These are phyloP conservation scores for Ophiocordyceps sinensis DNA, from an alignment of 2,329 filamentous ascomycete genomes.

Conservation along the genomic window DNA sequence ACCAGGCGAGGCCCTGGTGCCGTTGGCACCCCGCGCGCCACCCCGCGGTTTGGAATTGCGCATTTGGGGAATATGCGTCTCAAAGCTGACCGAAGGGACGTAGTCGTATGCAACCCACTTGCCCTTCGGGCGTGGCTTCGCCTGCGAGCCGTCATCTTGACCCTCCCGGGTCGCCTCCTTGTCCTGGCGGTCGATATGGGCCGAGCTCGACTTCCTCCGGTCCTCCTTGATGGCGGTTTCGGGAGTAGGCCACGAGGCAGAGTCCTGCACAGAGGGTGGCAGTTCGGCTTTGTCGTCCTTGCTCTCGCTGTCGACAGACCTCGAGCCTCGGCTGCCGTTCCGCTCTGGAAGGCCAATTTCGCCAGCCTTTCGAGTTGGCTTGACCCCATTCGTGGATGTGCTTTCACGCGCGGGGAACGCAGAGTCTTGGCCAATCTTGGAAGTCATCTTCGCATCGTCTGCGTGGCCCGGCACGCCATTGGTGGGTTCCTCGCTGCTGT, in stretches of 20 bases:
- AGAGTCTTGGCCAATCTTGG: constrained; percentile 11
- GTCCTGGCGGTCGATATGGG: constrained; percentile 43
- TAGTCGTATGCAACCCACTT: constrained; percentile 78
- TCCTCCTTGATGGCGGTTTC: constrained; percentile 58
- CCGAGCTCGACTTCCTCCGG: constrained; percentile 46
- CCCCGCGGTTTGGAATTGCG: constrained; percentile 36
- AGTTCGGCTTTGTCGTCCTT: constrained; percentile 17
- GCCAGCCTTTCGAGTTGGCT: constrained; percentile 25
- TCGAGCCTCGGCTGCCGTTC: constrained; percentile 33
- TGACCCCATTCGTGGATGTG: constrained; percentile 21
- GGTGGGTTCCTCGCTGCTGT: constrained; percentile 22
- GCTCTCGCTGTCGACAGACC: constrained; percentile 28
- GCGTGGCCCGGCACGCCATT: constrained; percentile 13
- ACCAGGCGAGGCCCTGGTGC: constrained; percentile 20
- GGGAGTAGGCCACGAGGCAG: constrained; percentile 79
- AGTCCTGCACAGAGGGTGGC: constrained; percentile 57
- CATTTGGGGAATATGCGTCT: constrained; percentile 56
- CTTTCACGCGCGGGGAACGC: constrained; percentile 9
- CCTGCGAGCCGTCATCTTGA: constrained; percentile 31
- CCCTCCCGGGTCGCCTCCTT: constrained; percentile 42
- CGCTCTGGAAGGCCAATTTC: constrained; percentile 25
- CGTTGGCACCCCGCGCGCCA: constrained; percentile 28
- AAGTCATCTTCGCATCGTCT: constrained; percentile 29
- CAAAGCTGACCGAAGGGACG: constrained; percentile 73
- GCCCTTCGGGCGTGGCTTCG: constrained; percentile 51